Percentiles rank a stretch among this genome's conserved stretches.
Evolutionary conservation across 2,329 filamentous ascomycete species (phyloP).

Genomic region (Colletotrichum sp.): DNA sequence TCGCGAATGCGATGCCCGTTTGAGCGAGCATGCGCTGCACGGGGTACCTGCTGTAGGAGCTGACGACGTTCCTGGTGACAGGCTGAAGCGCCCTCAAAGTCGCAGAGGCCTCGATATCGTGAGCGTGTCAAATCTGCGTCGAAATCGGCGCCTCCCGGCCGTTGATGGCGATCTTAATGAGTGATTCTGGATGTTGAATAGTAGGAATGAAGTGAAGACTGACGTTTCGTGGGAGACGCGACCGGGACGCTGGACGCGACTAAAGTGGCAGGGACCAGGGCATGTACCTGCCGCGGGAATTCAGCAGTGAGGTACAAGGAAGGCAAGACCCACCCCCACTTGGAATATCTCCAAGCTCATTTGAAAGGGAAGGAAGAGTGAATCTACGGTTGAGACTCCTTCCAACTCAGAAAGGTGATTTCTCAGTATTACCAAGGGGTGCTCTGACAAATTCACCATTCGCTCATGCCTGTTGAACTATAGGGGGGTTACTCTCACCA

Average conservation of each 20-base stretch:
- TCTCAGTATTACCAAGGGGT: neutral
- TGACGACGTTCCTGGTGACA: neutral
- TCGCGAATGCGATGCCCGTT: neutral
- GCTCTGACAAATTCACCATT: too few relatives aligned
- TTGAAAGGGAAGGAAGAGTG: neutral
- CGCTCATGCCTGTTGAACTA: neutral
- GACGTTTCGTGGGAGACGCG: neutral
- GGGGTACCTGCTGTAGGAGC: neutral
- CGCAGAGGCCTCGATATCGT: neutral
- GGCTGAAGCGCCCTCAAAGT: neutral
- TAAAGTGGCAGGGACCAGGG: neutral
- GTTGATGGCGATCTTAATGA: neutral
- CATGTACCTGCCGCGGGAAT: neutral
- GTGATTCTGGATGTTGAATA: neutral
- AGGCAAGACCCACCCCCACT: neutral
- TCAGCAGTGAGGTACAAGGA: neutral
- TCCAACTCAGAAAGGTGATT: neutral
- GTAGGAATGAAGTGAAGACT: neutral
- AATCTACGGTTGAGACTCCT: neutral
- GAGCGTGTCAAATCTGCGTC: neutral
- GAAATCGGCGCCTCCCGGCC: neutral
- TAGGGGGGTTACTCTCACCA: neutral
- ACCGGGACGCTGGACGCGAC: neutral
- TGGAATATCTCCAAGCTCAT: neutral
- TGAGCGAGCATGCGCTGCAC: neutral